These are phyloP conservation scores for Aspergillus sp. DNA, from an alignment of 2,329 filamentous ascomycete species.

Conservation along the genomic window DNA sequence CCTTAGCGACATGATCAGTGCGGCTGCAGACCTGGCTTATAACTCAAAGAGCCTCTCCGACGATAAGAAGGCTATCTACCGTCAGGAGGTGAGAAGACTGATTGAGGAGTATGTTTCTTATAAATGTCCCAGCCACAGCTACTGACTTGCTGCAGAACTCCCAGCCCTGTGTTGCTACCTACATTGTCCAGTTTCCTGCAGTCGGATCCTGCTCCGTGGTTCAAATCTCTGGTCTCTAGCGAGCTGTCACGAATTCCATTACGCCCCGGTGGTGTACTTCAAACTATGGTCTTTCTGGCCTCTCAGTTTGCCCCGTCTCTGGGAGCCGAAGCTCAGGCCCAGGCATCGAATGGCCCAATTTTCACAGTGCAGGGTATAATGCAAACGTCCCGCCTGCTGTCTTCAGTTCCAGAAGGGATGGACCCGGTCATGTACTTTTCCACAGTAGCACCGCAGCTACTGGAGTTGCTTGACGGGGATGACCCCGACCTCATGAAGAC, in stretches of 20 bases:
- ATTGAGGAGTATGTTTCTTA: constrained; percentile 37
- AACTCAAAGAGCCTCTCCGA: constrained; percentile 31
- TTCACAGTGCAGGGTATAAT: constrained; percentile 49
- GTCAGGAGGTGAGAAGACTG: constrained; percentile 29
- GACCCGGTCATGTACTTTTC: constrained; percentile 40
- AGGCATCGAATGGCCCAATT: constrained; percentile 37
- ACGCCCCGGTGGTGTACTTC: constrained; percentile 43
- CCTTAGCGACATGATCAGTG: constrained; percentile 45
- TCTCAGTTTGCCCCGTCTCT: constrained; percentile 45
- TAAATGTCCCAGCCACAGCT: neutral
- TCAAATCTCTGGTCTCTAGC: constrained; percentile 39
- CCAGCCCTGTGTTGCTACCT: constrained; percentile 38
- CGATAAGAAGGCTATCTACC: constrained; percentile 23
- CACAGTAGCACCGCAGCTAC: constrained; percentile 43
- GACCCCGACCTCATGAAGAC: constrained; percentile 44
- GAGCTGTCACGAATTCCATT: constrained; percentile 44
- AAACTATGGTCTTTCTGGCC: constrained; percentile 46
- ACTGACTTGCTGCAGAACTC: constrained; percentile 34
- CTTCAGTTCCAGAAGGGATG: constrained; percentile 44
- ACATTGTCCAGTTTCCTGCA: constrained; percentile 43
- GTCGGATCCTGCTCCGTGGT: constrained; percentile 40
- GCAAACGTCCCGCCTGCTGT: constrained; percentile 46
- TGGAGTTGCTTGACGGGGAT: constrained; percentile 43
- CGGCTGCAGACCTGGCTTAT: constrained; percentile 40
- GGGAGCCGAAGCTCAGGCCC: constrained; percentile 35